Evolutionary conservation across 495 filamentous ascomycete species (phyloP).

Genomic region (Neurospora sp.): DNA sequence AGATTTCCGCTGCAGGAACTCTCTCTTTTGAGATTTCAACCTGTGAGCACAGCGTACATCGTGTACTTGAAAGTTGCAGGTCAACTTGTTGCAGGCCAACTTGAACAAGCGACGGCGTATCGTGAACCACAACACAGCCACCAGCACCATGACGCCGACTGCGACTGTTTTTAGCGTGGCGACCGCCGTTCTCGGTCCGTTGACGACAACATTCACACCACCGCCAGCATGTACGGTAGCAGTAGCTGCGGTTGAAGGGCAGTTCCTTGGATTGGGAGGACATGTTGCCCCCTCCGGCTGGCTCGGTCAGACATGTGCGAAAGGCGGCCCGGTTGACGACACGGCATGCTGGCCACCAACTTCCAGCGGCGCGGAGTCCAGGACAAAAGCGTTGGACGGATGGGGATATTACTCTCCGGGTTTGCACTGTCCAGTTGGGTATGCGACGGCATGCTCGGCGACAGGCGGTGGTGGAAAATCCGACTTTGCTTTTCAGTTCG

Average conservation of each 20-base stretch:
- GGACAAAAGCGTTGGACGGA: conserved; percentile 10
- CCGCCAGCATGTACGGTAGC: conserved; percentile 22
- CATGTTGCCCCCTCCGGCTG: conserved; percentile 7
- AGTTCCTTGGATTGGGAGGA: conserved; percentile 10
- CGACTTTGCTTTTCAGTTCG: conserved; percentile 23
- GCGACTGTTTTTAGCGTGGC: conserved; percentile 3
- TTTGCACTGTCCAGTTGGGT: conserved; percentile 22
- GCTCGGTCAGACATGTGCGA: conserved; percentile 16
- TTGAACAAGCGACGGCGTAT: not conserved
- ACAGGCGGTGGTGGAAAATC: conserved; percentile 17
- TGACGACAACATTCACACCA: conserved; percentile 27
- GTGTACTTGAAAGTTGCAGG: not conserved
- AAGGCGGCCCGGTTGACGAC: conserved; percentile 12
- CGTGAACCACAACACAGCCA: not conserved
- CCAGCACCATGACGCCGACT: not conserved
- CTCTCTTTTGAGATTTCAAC: not conserved
- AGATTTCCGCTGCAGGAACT: not conserved
- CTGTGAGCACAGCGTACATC: not conserved
- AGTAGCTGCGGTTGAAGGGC: conserved; percentile 9
- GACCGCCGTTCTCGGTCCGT: conserved; percentile 23
- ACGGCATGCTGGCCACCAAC: conserved; percentile 24
- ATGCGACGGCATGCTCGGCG: conserved; percentile 25
- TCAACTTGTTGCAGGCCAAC: not conserved
- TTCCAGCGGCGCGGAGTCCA: conserved; percentile 9
- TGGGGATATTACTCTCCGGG: conserved; percentile 28